phyloP scores from a whole-genome alignment of 768 basidiomycete species.

The Tricholoma flavovirens region DNA sequence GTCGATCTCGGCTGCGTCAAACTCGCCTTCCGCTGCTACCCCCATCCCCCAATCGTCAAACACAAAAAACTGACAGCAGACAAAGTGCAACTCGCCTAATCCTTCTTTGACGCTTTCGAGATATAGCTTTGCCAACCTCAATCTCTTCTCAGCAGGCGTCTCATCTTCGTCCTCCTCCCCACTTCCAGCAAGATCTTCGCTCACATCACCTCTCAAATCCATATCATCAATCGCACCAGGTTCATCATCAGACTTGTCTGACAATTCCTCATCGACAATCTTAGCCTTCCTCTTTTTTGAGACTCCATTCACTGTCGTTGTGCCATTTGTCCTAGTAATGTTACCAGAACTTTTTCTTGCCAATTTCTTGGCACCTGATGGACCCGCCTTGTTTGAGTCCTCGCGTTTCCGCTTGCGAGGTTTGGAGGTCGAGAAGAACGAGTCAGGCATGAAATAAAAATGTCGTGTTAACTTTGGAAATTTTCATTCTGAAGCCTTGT shows the following conservation, averaged over 20 bases:
- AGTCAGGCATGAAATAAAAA: constrained; percentile 63
- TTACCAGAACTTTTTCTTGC: constrained; percentile 20
- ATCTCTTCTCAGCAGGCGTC: constrained; percentile 89
- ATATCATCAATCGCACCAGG: constrained; percentile 61
- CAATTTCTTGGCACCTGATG: constrained; percentile 19
- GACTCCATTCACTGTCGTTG: constrained; percentile 19
- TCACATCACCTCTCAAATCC: constrained; percentile 51
- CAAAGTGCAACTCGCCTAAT: constrained; percentile 42
- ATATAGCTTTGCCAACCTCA: constrained; percentile 88
- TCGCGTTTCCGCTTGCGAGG: constrained; percentile 58
- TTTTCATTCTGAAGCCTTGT: background rate
- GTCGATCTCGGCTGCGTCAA: constrained; percentile 95
- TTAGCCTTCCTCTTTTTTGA: constrained; percentile 24
- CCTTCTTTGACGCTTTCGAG: constrained; percentile 78
- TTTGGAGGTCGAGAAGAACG: constrained; percentile 68
- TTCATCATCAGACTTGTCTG: constrained; percentile 53
- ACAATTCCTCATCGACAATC: constrained; percentile 60
- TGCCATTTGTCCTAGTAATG: constrained; percentile 17
- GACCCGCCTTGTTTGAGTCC: constrained; percentile 21
- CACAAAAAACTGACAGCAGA: background rate
- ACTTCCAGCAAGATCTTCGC: constrained; percentile 50
- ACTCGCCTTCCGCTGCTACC: constrained; percentile 72
- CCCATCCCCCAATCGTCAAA: too few species aligned
- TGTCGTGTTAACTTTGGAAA: background rate
- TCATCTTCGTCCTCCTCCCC: constrained; percentile 85